Conservation (phyloP, 768 basidiomycete species). For the Gyrodon lividus region DNA sequence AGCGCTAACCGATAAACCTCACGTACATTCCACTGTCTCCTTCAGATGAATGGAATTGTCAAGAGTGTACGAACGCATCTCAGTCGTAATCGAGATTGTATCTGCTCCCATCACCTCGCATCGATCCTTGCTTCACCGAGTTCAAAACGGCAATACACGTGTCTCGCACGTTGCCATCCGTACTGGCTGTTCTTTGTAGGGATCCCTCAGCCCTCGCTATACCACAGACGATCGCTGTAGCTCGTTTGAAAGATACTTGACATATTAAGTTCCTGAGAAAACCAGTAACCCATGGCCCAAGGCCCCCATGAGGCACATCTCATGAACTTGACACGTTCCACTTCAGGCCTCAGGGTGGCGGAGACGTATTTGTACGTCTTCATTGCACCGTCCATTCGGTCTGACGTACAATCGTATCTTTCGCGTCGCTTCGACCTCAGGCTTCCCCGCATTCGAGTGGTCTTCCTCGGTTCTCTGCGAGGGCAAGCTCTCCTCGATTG, state of each 20-base stretch:
- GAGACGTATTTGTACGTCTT: neutral
- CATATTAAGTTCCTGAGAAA: neutral
- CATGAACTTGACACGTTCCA: neutral
- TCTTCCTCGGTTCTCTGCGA: neutral
- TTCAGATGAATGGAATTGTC: neutral
- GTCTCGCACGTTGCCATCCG: constrained; percentile 7
- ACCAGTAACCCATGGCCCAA: neutral
- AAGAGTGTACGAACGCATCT: neutral
- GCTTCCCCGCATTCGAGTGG: neutral
- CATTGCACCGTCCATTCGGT: neutral
- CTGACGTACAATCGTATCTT: neutral
- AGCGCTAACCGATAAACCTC: no score
- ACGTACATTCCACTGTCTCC: no score
- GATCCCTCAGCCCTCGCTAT: neutral
- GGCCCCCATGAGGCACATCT: neutral
- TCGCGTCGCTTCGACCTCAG: neutral
- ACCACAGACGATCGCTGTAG: neutral
- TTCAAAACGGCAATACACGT: constrained; percentile 1
- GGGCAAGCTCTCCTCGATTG: neutral
- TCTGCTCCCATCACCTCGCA: neutral
- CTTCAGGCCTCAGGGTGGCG: neutral
- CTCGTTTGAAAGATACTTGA: neutral
- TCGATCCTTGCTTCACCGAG: neutral
- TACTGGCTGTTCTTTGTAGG: neutral
- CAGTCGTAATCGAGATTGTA: neutral